Evolutionary conservation across 1,284 basidiomycete species (phyloP), one percentile per base, ranked within the genome.

Genomic region (Irpex sp.): DNA sequence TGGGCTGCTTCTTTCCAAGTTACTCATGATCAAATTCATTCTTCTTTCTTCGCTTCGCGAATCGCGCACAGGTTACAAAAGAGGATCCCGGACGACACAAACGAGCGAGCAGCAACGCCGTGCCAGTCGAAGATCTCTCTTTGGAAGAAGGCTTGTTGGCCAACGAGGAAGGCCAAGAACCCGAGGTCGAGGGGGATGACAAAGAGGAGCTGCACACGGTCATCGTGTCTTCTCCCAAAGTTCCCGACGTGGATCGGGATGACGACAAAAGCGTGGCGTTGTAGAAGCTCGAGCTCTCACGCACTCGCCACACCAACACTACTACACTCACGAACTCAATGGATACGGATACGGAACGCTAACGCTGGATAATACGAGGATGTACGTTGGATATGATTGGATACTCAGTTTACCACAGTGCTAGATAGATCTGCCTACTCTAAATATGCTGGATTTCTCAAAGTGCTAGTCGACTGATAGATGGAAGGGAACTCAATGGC

Each of bases 121-220:
- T 61, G 7, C 47, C 62, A 28, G 58, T 63, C 8, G 73, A 68
- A 51, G 74, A 75, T 47, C 63, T 68, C 12, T 63, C 69, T 3
- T 61, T 75, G 3, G 74, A 74, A 62, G 73, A 75, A 61, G 74
- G 73, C 21, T 63, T 75, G 12, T 67, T 75, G 6, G 66, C 66
- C 14, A 36, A 65, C 57, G 58, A 65, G 42, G 63, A 63, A 16
- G 61, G 61, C 10, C 28, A 28, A 7, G 52, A 54, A 28, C 3
- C 48, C 19, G 48, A 51, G 18, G 18, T 18, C n/a, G 48, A 51
- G 18, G 48, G 18, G 21, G 48, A 51, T 21, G 18, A 51, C 48
- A 51, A 51, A 51, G 48, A 19, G 48, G 18, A 51, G 21, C 48
- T 51, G 48, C 48, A 51, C 16, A 23, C 48, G 48, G 48, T 51